Base-by-base conservation (phyloP, 176 grass and related monocot genomes). In the Luzula sylvatica region DNA sequence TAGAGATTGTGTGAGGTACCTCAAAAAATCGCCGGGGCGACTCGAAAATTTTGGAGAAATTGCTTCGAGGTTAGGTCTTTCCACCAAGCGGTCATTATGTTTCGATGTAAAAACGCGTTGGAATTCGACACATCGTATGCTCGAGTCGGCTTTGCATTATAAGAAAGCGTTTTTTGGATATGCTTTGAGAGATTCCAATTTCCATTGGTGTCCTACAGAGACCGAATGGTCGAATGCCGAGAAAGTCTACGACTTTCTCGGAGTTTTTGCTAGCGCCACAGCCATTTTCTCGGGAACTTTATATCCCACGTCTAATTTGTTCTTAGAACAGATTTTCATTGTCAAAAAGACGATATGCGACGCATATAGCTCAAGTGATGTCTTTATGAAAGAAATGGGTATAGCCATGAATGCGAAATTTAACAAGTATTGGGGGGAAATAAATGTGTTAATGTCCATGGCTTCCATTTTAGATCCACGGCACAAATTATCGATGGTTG, bases 291-390 rank as follows among this genome's bases (percentile, higher is more conserved):
- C 4, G 1, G 39, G 39, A 12, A 43, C 12, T 9, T 43, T n/a
- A 12, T 43, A 43, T 43, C 39, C 39, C 39, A 43, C 39, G 11
- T 43, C 39, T 12, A 43, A 43, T 43, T 1, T 43, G 39, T 43
- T 43, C n/a, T 43, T 43, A n/a, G 39, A 12, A 12, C 12, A 43
- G 39, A 43, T 43, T 43, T 43, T 43, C 4, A 43, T 12, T 43
- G 39, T 43, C n/a, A 43, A 43, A 43, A 43, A 43, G 39, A n/a
- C 39, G 39, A 43, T 43, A 43, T 43, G 39, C n/a, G 39, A 43
- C n/a, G 39, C 39, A 9, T 43, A 43, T 43, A n/a, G 11, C 0
- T 1, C 2, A 12, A 1, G n/a, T 43, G 39, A 43, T 43, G 39
- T 1, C 2, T 43, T 43, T 43, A 43, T n/a, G 11, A 9, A n/a